phyloP scores from a whole-genome alignment of 148 eudicot species.

The Pharnaceum exiguum region DNA sequence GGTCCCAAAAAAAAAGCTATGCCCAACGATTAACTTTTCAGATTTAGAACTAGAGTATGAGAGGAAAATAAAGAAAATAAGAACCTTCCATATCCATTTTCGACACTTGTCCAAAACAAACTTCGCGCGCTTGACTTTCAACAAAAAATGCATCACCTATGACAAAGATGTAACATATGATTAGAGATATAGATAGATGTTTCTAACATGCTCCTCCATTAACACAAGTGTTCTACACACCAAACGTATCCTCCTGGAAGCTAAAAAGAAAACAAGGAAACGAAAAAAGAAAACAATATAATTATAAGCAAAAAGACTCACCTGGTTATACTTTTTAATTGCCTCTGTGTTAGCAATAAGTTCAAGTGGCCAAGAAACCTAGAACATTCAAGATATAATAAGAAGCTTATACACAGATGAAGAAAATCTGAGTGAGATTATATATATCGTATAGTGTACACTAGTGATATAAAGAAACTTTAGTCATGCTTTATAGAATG shows the following conservation, averaged over 20 bases:
- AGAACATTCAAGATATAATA: conserved; percentile 16
- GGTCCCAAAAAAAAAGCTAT: too few relatives aligned
- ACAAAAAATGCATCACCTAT: conserved; percentile 91
- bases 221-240: too few relatives aligned
- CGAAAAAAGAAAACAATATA: too few relatives aligned
- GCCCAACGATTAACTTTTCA: too few relatives aligned
- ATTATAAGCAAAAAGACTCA: conserved; percentile 20
- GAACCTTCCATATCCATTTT: conserved; percentile 96
- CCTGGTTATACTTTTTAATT: conserved; percentile 92
- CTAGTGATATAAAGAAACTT: too few relatives aligned
- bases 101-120: conserved; percentile 95
- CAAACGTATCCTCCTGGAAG: too few relatives aligned
- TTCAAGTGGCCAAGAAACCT: conserved; percentile 98
- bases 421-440: too few relatives aligned
- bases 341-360: conserved; percentile 86
- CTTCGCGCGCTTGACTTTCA: conserved; percentile 92
- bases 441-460: too few relatives aligned
- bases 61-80: conserved; percentile 13
- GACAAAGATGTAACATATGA: conserved; percentile 6
- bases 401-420: too few relatives aligned
- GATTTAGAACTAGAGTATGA: background rate
- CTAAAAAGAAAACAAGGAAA: too few relatives aligned
- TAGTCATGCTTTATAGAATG: too few relatives aligned
- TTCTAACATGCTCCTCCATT: background rate
- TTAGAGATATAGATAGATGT: background rate